phyloP scores from a whole-genome alignment of 2,329 filamentous ascomycete species.

The Neophaeococcomyces mojaviensis region DNA sequence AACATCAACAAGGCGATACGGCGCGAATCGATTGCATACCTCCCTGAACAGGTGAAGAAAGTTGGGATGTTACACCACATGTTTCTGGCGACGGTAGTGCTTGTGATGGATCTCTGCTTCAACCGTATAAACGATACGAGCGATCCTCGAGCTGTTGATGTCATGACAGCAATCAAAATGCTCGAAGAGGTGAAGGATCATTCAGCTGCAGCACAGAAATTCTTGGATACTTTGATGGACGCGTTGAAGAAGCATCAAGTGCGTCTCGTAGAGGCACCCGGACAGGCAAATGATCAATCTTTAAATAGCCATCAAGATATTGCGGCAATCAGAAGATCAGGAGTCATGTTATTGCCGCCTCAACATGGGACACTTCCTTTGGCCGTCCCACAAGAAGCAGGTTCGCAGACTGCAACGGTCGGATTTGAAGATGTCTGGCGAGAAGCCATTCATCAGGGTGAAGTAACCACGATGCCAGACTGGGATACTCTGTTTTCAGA shows the following conservation, averaged over 20 bases:
- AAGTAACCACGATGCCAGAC: slow-evolving; percentile 15
- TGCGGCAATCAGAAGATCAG: background rate
- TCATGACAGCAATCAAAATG: slow-evolving; percentile 32
- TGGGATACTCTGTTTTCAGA: slow-evolving; percentile 21
- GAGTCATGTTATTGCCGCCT: background rate
- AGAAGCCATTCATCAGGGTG: slow-evolving; percentile 16
- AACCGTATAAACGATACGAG: slow-evolving; percentile 33
- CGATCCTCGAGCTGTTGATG: slow-evolving; percentile 30
- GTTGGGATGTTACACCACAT: slow-evolving; percentile 31
- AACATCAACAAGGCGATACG: slow-evolving; percentile 32
- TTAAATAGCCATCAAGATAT: background rate
- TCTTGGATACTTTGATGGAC: slow-evolving; percentile 32
- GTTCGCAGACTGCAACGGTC: slow-evolving; percentile 10
- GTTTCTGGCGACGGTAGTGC: slow-evolving; percentile 33
- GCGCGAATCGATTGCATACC: slow-evolving; percentile 8
- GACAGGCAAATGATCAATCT: background rate
- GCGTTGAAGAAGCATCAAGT: slow-evolving; percentile 29
- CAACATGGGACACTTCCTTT: background rate
- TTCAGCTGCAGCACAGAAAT: slow-evolving; percentile 27
- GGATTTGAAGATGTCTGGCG: slow-evolving; percentile 21
- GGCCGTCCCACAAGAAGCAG: background rate
- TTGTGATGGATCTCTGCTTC: slow-evolving; percentile 35
- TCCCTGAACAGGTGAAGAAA: slow-evolving; percentile 23
- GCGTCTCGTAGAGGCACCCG: slow-evolving; percentile 7
- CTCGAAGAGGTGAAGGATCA: slow-evolving; percentile 30